Conservation (phyloP, 352 stramenopile species). For the Thalassiosira oceanica region DNA sequence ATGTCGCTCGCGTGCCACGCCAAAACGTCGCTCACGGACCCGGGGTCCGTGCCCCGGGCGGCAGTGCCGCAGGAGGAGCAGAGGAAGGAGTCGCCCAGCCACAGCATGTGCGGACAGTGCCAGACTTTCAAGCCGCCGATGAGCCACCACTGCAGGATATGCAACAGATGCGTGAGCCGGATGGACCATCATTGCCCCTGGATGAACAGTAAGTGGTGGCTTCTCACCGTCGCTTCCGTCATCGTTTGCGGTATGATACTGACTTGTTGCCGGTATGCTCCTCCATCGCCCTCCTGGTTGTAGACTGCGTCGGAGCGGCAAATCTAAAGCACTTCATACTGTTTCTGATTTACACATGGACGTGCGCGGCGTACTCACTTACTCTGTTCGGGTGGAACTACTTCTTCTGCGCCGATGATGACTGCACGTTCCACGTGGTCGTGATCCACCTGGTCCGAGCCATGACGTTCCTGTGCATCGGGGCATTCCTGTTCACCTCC, state of each 20-base stretch:
- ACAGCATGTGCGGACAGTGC: conserved; percentile 65
- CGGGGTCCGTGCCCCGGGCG: conserved; percentile 56
- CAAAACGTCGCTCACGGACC: conserved; percentile 76
- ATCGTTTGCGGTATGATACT: background rate
- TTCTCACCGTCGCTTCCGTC: conserved; percentile 9
- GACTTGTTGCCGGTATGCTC: background rate
- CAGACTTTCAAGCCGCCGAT: conserved; percentile 82
- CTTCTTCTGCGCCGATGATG: conserved; percentile 73
- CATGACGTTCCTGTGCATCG: conserved; percentile 79
- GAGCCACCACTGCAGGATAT: conserved; percentile 84
- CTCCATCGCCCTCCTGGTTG: too few species aligned
- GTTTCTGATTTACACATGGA: conserved; percentile 82
- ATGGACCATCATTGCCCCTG: conserved; percentile 86
- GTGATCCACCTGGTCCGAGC: conserved; percentile 78
- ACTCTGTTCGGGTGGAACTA: conserved; percentile 80
- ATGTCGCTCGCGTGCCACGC: conserved; percentile 69
- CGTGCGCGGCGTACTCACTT: conserved; percentile 62
- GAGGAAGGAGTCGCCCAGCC: conserved; percentile 3
- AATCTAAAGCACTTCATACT: conserved; percentile 83
- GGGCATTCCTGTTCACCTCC: conserved; percentile 80
- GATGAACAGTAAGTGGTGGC: conserved; percentile 24
- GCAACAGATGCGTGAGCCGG: conserved; percentile 79
- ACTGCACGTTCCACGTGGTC: conserved; percentile 71
- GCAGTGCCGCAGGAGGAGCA: conserved; percentile 52
- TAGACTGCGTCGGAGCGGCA: conserved; percentile 68